phyloP scores from a whole-genome alignment of 2,329 filamentous ascomycete species.

The Fonsecaea multimorphosa region DNA sequence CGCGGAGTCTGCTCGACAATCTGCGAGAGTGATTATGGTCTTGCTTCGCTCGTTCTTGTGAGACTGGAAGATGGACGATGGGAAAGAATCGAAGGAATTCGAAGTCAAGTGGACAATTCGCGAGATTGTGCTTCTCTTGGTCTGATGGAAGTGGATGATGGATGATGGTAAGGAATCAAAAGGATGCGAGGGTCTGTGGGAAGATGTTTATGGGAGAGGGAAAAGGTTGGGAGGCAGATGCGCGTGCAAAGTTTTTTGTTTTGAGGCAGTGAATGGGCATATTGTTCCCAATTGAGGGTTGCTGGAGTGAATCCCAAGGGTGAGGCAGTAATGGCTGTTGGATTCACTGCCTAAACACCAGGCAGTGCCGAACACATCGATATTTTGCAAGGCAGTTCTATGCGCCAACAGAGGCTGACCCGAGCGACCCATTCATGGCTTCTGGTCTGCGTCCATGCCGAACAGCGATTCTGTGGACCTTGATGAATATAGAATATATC shows the following conservation, averaged over 20 bases:
- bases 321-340: not conserved
- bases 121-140: too few relatives aligned
- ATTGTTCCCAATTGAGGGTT: not conserved
- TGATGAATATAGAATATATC: slow-evolving; percentile 1
- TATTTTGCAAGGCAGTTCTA: not conserved
- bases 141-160: not conserved
- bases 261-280: not conserved
- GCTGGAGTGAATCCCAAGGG: not conserved
- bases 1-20: not conserved
- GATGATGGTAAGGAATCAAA: not conserved
- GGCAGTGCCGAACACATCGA: not conserved
- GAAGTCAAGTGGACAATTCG: too few relatives aligned
- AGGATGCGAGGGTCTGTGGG: not conserved
- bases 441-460: not conserved
- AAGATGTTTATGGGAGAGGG: too few relatives aligned
- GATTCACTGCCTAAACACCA: not conserved
- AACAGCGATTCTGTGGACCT: not conserved
- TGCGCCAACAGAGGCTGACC: not conserved
- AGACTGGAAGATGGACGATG: too few relatives aligned
- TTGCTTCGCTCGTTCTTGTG: too few relatives aligned
- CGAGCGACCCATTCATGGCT: not conserved
- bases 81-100: too few relatives aligned
- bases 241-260: not conserved
- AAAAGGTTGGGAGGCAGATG: too few relatives aligned
- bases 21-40: too few relatives aligned